Conservation (phyloP, 2,329 filamentous ascomycete genomes). For the Ophiobolus disseminans region DNA sequence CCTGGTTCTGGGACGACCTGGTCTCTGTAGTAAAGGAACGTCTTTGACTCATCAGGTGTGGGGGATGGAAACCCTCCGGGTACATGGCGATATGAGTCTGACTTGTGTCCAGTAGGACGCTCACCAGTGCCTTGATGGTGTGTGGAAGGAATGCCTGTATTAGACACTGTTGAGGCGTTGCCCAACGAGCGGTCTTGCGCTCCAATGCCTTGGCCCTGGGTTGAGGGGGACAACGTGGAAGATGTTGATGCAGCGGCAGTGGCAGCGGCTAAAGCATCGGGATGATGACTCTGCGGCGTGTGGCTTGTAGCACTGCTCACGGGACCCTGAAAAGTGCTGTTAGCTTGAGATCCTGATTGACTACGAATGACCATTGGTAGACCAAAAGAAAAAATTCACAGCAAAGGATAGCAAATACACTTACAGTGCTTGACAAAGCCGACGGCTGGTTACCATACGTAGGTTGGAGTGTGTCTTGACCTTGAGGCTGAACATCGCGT, state of each 20-base stretch:
- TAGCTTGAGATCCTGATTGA: too few species aligned
- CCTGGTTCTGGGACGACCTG: constrained; percentile 14
- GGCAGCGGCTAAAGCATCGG: constrained; percentile 25
- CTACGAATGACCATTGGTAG: too few species aligned
- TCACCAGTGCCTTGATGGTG: constrained; percentile 6
- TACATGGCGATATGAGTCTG: constrained; percentile 46
- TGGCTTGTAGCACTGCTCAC: neutral
- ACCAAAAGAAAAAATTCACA: too few species aligned
- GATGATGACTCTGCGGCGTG: constrained; percentile 20
- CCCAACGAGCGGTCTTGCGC: constrained; percentile 25
- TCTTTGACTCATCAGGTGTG: constrained; percentile 38
- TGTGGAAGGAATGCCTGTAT: neutral
- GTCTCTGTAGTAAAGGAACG: constrained; percentile 26
- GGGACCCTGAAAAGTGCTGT: neutral
- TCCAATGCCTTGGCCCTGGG: constrained; percentile 19
- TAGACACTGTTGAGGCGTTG: constrained; percentile 10
- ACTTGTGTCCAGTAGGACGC: constrained; percentile 30
- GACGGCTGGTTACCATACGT: constrained; percentile 1
- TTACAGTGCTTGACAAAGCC: neutral
- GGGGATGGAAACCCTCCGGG: constrained; percentile 44
- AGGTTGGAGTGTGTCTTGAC: constrained; percentile 2
- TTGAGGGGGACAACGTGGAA: constrained; percentile 5
- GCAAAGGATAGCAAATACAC: too few species aligned
- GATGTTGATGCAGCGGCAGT: constrained; percentile 16
- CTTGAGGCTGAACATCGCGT: constrained; percentile 7